phyloP scores from a whole-genome alignment of 129 eudicot species.

The Flaveria trinervia region DNA sequence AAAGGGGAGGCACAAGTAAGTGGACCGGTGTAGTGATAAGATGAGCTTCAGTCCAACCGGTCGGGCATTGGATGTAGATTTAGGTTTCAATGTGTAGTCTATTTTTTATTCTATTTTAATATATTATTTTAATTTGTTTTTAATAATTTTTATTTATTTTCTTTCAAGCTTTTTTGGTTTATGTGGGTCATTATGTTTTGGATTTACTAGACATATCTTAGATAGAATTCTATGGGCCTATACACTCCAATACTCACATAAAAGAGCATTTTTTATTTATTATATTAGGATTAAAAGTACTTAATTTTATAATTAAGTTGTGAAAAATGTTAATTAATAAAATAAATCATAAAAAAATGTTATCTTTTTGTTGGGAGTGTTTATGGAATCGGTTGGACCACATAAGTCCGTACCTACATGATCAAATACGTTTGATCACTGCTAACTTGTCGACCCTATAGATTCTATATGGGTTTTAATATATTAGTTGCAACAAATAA shows the following conservation, averaged over 20 bases:
- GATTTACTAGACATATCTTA: conserved; percentile 36
- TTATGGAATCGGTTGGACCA: conserved; percentile 26
- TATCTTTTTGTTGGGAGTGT: not conserved
- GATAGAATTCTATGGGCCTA: conserved; percentile 35
- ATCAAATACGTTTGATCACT: conserved; percentile 17
- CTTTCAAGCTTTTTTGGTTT: conserved; percentile 27
- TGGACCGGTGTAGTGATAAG: conserved; percentile 45
- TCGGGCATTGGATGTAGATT: conserved; percentile 39
- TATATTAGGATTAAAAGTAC: not conserved
- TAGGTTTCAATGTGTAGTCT: conserved; percentile 30
- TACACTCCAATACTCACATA: conserved; percentile 5
- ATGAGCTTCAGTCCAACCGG: conserved; percentile 43
- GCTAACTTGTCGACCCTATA: conserved; percentile 23
- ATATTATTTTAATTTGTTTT: not conserved
- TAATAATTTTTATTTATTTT: not conserved
- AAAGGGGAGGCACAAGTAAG: conserved; percentile 38
- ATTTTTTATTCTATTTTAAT: conserved; percentile 16
- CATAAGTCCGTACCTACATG: conserved; percentile 30
- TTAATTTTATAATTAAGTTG: not conserved
- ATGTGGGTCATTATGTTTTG: conserved; percentile 42
- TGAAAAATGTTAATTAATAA: not conserved
- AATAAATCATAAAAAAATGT: not conserved
- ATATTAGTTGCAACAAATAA: not conserved
- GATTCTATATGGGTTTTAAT: conserved; percentile 10
- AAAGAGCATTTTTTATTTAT: conserved; percentile 5